Evolutionary conservation across 1,139 yeast genomes (phyloP).

Genomic region (Geotrichum histeridarum): DNA sequence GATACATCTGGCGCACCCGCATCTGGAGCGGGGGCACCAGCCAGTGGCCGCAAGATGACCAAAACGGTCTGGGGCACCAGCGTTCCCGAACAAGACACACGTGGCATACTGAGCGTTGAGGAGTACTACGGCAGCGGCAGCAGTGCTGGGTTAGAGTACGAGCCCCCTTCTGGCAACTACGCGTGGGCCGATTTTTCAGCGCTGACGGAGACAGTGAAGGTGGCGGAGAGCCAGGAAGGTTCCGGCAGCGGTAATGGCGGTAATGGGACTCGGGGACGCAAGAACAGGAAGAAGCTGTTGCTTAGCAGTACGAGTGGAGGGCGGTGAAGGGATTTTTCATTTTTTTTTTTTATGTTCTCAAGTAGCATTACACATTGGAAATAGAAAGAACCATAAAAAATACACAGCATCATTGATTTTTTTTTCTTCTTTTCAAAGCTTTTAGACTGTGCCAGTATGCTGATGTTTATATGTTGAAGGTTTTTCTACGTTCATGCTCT

Average conservation of each 20-base stretch:
- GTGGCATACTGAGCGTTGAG: not conserved
- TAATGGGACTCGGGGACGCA: constrained; percentile 29
- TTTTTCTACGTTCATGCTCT: too few species aligned
- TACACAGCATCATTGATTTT: not conserved
- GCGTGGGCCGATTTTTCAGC: constrained; percentile 9
- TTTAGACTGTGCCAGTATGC: not conserved
- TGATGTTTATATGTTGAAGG: not conserved
- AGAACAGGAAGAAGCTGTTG: constrained; percentile 42
- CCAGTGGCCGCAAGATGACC: not conserved
- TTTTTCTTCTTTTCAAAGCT: not conserved
- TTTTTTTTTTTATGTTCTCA: not conserved
- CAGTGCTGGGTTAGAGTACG: too few species aligned
- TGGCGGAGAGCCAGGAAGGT: not conserved
- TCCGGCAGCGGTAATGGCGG: constrained; percentile 31
- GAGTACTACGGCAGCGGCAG: not conserved
- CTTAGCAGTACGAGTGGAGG: constrained; percentile 27
- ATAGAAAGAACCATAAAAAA: too few species aligned
- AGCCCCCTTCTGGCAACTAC: constrained; percentile 1
- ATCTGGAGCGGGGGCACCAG: not conserved
- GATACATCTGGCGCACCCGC: not conserved
- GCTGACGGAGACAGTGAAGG: not conserved
- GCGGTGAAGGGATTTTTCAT: not conserved
- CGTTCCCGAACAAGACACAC: constrained; percentile 8
- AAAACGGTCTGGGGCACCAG: constrained; percentile 16
- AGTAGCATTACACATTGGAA: too few species aligned